phyloP scores from a whole-genome alignment of 345 rosid species.

The Ceriops tagal region DNA sequence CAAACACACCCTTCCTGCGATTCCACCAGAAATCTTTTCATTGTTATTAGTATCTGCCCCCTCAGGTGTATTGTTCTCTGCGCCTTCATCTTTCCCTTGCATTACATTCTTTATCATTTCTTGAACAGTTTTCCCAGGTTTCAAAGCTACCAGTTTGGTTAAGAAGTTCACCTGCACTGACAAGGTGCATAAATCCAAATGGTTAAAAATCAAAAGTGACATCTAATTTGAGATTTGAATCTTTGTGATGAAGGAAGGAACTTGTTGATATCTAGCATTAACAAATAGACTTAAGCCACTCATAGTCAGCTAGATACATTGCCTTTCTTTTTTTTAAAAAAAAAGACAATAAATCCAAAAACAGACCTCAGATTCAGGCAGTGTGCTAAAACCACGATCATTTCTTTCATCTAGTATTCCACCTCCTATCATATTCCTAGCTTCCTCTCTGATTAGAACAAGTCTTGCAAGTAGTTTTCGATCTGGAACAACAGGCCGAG shows the following conservation, averaged over 20 bases:
- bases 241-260: not conserved
- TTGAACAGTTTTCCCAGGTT: conserved; percentile 73
- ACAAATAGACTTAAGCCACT: not conserved
- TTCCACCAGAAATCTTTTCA: conserved; percentile 37
- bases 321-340: not conserved
- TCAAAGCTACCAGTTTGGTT: conserved; percentile 76
- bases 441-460: conserved; percentile 91
- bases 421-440: conserved; percentile 93
- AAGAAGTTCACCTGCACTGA: conserved; percentile 75
- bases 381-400: conserved; percentile 84
- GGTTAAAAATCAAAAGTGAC: not conserved
- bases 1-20: conserved; percentile 65
- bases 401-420: conserved; percentile 93
- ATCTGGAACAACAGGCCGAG: conserved; percentile 77
- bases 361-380: conserved; percentile 87
- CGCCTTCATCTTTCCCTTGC: conserved; percentile 94
- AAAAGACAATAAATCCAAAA: conserved; percentile 1
- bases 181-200: conserved; percentile 8
- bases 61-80: conserved; percentile 44
- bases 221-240: not conserved
- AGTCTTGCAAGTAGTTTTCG: conserved; percentile 82
- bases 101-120: conserved; percentile 84
- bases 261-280: not conserved
- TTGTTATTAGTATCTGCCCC: conserved; percentile 30
- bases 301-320: not conserved